These are phyloP conservation scores for Xanthoceras sorbifolium DNA, from an alignment of 345 rosid genomes.

Conservation along the genomic window DNA sequence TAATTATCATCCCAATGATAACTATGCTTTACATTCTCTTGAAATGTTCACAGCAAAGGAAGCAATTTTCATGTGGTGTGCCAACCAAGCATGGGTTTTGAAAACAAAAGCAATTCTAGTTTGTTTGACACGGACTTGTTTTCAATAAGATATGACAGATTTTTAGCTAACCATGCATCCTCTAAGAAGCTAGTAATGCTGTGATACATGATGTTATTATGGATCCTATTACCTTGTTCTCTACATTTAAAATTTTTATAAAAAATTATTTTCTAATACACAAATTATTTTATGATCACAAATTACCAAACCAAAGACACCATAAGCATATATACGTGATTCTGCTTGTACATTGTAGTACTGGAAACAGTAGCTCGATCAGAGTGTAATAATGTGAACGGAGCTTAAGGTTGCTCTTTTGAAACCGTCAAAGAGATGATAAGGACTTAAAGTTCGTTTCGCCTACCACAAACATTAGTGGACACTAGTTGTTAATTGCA, in stretches of 20 bases:
- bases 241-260: too few relatives aligned
- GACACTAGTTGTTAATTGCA: background rate
- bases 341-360: background rate
- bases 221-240: too few relatives aligned
- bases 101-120: background rate
- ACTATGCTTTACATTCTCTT: background rate
- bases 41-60: background rate
- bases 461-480: background rate
- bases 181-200: background rate
- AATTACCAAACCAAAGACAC: too few relatives aligned
- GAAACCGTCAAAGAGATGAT: background rate
- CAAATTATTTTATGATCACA: too few relatives aligned
- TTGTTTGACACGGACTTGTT: background rate
- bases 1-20: constrained; percentile 24
- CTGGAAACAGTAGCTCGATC: background rate
- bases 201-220: background rate
- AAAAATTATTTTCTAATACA: too few relatives aligned
- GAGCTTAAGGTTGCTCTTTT: background rate
- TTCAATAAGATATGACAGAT: background rate
- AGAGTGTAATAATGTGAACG: background rate
- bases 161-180: background rate
- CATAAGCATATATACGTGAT: background rate
- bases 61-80: background rate
- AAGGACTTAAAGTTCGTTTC: background rate
- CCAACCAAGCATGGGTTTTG: too few relatives aligned